Conservation (phyloP, 345 rosid species). For the Bruguiera sexangula region DNA sequence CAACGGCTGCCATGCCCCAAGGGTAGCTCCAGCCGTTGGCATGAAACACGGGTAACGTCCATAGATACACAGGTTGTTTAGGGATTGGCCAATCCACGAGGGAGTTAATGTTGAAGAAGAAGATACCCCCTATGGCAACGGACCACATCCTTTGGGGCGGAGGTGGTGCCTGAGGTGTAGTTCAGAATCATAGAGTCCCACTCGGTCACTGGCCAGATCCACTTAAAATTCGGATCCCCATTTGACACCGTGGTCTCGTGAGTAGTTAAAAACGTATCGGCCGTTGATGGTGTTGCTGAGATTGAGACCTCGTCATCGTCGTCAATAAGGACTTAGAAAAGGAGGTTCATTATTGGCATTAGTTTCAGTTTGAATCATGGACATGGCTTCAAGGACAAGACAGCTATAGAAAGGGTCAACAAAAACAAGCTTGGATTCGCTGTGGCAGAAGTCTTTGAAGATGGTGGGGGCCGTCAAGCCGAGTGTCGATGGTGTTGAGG, state of each 20-base stretch:
- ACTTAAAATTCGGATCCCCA: background rate
- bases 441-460: background rate
- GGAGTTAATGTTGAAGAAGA: background rate
- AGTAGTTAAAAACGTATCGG: background rate
- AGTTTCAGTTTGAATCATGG: background rate
- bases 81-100: background rate
- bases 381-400: background rate
- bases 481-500: conserved; percentile 1
- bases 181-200: background rate
- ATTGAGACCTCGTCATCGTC: background rate
- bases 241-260: background rate
- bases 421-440: background rate
- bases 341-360: background rate
- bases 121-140: background rate
- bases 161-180: background rate
- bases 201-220: background rate
- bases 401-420: background rate
- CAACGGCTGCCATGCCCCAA: background rate
- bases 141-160: background rate
- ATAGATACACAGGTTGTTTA: background rate
- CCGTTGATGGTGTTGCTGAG: background rate
- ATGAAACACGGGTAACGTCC: background rate
- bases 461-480: background rate
- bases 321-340: background rate
- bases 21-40: background rate